These are phyloP conservation scores for Nigrograna mackinnonii DNA, from an alignment of 2,329 filamentous ascomycete species.

Conservation along the genomic window DNA sequence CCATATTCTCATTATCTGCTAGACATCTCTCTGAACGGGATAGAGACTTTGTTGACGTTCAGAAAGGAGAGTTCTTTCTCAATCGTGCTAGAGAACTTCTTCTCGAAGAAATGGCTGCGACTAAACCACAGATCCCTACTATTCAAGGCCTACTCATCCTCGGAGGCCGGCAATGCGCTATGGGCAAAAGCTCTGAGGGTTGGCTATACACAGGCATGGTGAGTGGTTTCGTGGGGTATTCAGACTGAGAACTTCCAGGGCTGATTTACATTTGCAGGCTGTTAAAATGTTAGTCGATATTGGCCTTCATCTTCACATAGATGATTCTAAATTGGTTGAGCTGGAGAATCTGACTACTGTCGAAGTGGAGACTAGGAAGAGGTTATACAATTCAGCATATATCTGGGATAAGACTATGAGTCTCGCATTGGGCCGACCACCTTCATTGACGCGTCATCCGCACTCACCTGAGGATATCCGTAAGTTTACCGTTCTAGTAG, in stretches of 20 bases:
- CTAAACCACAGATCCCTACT: conserved; percentile 17
- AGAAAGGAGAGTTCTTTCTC: conserved; percentile 16
- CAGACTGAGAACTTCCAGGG: no score
- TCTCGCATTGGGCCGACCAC: conserved; percentile 17
- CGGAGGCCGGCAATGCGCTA: conserved; percentile 19
- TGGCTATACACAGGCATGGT: conserved; percentile 24
- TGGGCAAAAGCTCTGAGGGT: conserved; percentile 19
- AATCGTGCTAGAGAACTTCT: conserved; percentile 14
- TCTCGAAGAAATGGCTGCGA: conserved; percentile 12
- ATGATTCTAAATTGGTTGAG: conserved; percentile 8
- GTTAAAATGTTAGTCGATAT: conserved; percentile 21
- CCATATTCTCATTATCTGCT: conserved; percentile 19
- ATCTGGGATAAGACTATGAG: conserved; percentile 24
- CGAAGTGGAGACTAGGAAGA: conserved; percentile 18
- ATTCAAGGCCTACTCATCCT: conserved; percentile 22
- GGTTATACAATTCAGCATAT: conserved; percentile 17
- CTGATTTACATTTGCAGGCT: neutral
- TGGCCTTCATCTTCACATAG: conserved; percentile 14
- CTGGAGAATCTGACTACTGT: conserved; percentile 14
- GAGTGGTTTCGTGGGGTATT: neutral
- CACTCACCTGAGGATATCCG: neutral
- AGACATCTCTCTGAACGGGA: conserved; percentile 16
- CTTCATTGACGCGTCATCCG: conserved; percentile 11
- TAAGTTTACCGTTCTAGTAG: neutral
- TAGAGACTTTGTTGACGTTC: conserved; percentile 5